Conservation (phyloP, 352 stramenopile species). For the Phytophthora constricta region DNA sequence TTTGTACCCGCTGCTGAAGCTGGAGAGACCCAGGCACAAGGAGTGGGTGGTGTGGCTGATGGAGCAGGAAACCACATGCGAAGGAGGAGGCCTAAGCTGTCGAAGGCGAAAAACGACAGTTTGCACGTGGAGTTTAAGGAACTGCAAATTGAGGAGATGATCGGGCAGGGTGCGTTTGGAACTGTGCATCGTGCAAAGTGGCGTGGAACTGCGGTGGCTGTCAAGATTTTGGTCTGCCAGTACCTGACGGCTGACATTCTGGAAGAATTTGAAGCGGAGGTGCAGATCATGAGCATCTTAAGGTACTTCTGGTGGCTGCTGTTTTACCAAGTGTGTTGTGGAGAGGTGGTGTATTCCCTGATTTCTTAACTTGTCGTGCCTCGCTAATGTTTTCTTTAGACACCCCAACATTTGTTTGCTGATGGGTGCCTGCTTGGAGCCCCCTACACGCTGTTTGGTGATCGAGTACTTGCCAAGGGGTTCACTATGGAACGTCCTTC, state of each 20-base stretch:
- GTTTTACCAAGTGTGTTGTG: too few relatives aligned
- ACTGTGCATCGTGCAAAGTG: slow-evolving; percentile 80
- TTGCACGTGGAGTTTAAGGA: slow-evolving; percentile 84
- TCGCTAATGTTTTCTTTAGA: slow-evolving; percentile 34
- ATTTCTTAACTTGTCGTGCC: slow-evolving; percentile 1
- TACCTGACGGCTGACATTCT: slow-evolving; percentile 85
- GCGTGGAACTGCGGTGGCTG: slow-evolving; percentile 76
- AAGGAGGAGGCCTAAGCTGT: slow-evolving; percentile 43
- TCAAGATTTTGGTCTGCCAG: slow-evolving; percentile 89
- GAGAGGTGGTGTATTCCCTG: background rate
- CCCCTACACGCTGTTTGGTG: slow-evolving; percentile 82
- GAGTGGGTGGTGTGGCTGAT: slow-evolving; percentile 20
- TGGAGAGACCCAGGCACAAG: background rate
- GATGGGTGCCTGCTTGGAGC: slow-evolving; percentile 84
- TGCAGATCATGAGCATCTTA: slow-evolving; percentile 92
- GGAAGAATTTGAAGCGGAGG: slow-evolving; percentile 88
- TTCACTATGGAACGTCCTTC: slow-evolving; percentile 88
- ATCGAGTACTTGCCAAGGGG: slow-evolving; percentile 86
- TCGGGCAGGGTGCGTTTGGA: slow-evolving; percentile 86
- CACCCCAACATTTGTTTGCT: slow-evolving; percentile 89
- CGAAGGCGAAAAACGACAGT: slow-evolving; percentile 74
- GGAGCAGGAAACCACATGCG: slow-evolving; percentile 13
- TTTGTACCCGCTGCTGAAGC: slow-evolving; percentile 11
- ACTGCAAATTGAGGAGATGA: slow-evolving; percentile 81
- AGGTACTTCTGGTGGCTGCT: slow-evolving; percentile 45